Base-by-base conservation (phyloP, 2,329 filamentous ascomycete genomes). In the Hypoxylon sp. region DNA sequence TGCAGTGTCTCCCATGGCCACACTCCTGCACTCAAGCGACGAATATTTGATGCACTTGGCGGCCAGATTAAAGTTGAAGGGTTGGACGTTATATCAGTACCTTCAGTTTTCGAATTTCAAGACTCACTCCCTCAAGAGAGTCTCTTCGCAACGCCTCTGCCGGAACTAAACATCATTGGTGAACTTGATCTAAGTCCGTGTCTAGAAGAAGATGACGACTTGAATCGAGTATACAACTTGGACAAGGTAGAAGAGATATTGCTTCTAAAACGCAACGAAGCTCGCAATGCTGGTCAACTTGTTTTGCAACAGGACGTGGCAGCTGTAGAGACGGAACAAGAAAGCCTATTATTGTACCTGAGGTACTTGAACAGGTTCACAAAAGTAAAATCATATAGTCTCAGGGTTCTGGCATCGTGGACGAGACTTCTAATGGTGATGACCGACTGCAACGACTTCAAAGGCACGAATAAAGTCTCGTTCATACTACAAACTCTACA, bases 401-500 rank as follows among this genome's bases (percentile, higher is more conserved):
- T 91, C 23, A 85, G 88, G 47, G 90, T 95, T 1, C 84, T 98
- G 2, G 88, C 86, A 73, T 88, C 92, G 0, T 99, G 96, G 95
- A 88, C 91, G 1, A 93, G 94, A 72, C 84, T 98, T 29, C 81
- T 97, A 48, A 88, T 94, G 55, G 88, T 97, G 21, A 91, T 97
- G 80, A 85, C 97, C 19, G 91, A 94, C 72, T 90, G 88, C 61
- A 93, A 93, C 70, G 91, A 96, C 56, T 91, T 97, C 75, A 91
- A 92, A 63, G 86, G 88, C 56, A 87, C 87, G 1, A 87, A 87
- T 29, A 90, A 90, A 74, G 90, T 90, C 4, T 88, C 91, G 0
- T 94, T 97, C 76, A 89, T 97, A 59, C 81, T 98, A 9, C 93
- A 97, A 76, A 90, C 92, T 0, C 83, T 99, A 4, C 94, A 98